Evolutionary conservation across 805 yeast species (phyloP), one percentile per base, ranked within the genome.

Genomic region (Danielia reshetovae): DNA sequence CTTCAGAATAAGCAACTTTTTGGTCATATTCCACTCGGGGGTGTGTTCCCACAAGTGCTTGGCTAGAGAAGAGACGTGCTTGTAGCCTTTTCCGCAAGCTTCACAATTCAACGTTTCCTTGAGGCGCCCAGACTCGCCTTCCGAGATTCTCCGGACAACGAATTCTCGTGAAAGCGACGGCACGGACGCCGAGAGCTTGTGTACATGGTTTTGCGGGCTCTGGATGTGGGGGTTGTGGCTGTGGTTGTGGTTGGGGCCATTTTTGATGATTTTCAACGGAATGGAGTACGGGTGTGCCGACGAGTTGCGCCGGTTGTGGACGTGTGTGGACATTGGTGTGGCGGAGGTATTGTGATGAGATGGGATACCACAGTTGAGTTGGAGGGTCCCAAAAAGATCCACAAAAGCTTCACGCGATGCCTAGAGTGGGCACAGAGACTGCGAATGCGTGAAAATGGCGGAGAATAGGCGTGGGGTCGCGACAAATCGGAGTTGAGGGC

Each of bases 11-110:
- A 82, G 65, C 35, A 86, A 65, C 55, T 83, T 84, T 46, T 85
- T 81, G 3, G 95, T 87, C 55, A 81, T 81, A 50, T 79, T 84
- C 96, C 96, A 86, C 54, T 87, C 95, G 0, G 95, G 95, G 0
- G 96, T 86, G 57, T 86, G 96, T 54, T 86, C 96, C 95, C 95
- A 86, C 25, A 86, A 61, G 60, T 85, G 95, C 57, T 85, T 85
- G 2, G 94, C 93, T 40, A 85, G 69, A n/a, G 89, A 81, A 1
- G 88, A 79, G 5, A 86, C 82, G 61, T 86, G 96, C 55, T 85
- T 87, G 56, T 86, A 86, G 15, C 93, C 94, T 58, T 86, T 86
- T 3, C 95, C 95, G 51, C 96, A 86, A 4, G 93, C 86, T 57
- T 87, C 94, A 64, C 95, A 86, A 51, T 80, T 80, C 43, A 86